Percentiles rank a stretch among this genome's conserved stretches.
These are phyloP conservation scores for Trichomonascus vanleenenianus DNA, from an alignment of 805 yeast species.

Conservation along the genomic window DNA sequence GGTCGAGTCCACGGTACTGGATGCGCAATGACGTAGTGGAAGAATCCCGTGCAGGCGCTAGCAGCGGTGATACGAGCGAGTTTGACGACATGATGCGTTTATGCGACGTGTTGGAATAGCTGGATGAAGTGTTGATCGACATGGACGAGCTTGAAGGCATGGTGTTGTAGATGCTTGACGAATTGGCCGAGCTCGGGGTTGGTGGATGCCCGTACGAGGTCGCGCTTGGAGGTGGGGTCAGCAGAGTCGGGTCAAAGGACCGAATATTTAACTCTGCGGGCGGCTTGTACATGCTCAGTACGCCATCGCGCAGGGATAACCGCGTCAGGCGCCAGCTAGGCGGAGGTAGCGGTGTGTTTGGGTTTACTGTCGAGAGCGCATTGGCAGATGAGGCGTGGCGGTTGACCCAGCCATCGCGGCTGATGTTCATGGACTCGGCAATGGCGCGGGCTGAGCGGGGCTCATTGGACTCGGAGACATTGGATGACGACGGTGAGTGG, in stretches of 20 bases:
- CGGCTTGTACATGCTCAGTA: slow-evolving; percentile 52
- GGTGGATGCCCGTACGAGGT: background rate
- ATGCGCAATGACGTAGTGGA: slow-evolving; percentile 2
- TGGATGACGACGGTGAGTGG: too few relatives aligned
- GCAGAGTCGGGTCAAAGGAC: slow-evolving; percentile 21
- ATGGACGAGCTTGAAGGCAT: background rate
- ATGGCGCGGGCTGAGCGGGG: background rate
- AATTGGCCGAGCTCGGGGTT: background rate
- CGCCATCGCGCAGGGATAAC: slow-evolving; percentile 66
- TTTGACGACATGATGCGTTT: background rate
- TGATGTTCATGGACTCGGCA: slow-evolving; percentile 1
- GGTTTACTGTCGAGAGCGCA: slow-evolving; percentile 6
- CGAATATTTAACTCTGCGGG: slow-evolving; percentile 41
- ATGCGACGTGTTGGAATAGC: background rate
- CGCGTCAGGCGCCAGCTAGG: slow-evolving; percentile 40
- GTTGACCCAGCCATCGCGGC: slow-evolving; percentile 56
- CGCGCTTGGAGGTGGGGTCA: background rate
- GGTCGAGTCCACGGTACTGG: slow-evolving; percentile 25
- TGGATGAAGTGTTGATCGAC: background rate
- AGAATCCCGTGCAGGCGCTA: background rate
- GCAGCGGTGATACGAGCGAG: background rate
- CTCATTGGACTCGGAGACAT: too few relatives aligned
- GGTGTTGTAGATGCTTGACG: background rate
- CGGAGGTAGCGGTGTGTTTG: background rate
- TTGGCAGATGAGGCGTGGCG: slow-evolving; percentile 21